Evolutionary conservation across 2,329 filamentous ascomycete genomes (phyloP), one percentile per base, ranked within the genome.

Genomic region (Penicillium sp.): DNA sequence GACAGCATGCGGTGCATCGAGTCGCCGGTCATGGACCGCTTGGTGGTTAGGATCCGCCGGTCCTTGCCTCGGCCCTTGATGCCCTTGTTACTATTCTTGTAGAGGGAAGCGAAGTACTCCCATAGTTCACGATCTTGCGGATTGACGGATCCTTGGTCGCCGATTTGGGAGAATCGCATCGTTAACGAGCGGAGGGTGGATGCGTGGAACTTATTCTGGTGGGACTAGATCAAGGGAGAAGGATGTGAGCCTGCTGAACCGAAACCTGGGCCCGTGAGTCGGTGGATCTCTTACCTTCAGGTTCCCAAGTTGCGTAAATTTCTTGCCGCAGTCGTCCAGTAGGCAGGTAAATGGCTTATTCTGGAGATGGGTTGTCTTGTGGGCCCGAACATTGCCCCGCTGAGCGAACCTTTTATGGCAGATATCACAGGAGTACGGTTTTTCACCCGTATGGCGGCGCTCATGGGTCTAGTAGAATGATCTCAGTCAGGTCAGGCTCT

Each of bases 71-170:
- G 87, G 11, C 95, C 95, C 76, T 97, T 98, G 80, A 98, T 97
- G 1, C 95, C 95, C 75, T 96, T 96, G 83, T 98, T 98, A 77
- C 90, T 93, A 77, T 98, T 96, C 80, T 96, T 96, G 82, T 96
- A 97, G n/a, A 96, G 81, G 0, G 83, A 83, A 4, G 87, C 84
- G 71, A 98, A 95, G 77, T 96, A 96, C 65, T 89, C 85, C 80
- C 90, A 91, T 50, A 97, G 80, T 58, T 91, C 88, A 59, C 85
- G 87, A 67, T 97, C 91, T 37, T 87, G 82, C 0, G 83, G 79
- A 11, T 79, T 80, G n/a, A 93, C 85, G 5, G 81, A 78, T 37
- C 88, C 84, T n/a, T 80, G 81, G 52, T 87, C 83, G 35, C 78
- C 76, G 56, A 87, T 79, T 37, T 81, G 81, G 16, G 87, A 84